Percentiles rank a stretch among this genome's conserved stretches.
phyloP scores from a whole-genome alignment of 345 rosid genomes.

The Leavenworthia alabamica region DNA sequence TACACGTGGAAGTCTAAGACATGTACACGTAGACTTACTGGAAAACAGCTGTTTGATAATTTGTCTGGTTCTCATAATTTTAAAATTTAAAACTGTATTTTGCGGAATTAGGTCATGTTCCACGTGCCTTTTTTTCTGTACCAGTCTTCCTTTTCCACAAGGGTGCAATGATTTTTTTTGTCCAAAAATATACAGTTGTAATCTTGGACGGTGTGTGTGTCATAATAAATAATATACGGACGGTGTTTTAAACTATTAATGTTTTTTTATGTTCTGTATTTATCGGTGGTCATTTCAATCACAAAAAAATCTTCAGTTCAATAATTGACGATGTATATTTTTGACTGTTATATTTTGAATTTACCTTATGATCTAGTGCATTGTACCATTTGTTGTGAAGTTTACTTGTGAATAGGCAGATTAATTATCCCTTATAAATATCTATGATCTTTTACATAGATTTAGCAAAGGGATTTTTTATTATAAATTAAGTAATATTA shows the following conservation, averaged over 20 bases:
- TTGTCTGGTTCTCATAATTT: neutral
- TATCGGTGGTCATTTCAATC: conserved; percentile 1
- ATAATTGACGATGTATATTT: neutral
- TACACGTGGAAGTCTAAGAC: neutral
- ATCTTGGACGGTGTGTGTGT: conserved; percentile 27
- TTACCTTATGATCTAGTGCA: neutral
- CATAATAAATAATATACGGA: conserved; percentile 10
- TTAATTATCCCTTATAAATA: neutral
- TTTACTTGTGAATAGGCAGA: neutral
- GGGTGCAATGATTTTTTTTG: conserved; percentile 9
- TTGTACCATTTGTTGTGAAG: neutral
- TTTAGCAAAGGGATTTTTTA: neutral
- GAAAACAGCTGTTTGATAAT: conserved; percentile 19
- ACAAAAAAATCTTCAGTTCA: neutral
- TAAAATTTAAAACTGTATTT: neutral
- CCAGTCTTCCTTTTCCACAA: conserved; percentile 14
- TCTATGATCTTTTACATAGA: neutral
- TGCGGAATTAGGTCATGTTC: conserved; percentile 25
- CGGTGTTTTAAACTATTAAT: conserved; percentile 6
- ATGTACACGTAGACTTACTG: conserved; percentile 4
- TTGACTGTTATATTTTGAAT: neutral
- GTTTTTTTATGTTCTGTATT: neutral
- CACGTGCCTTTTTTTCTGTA: conserved; percentile 28
- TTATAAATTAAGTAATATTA: too few species aligned
- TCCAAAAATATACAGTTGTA: conserved; percentile 6